These are phyloP conservation scores for Takashimella tepidaria DNA, from an alignment of 1,284 basidiomycete genomes.

Conservation along the genomic window DNA sequence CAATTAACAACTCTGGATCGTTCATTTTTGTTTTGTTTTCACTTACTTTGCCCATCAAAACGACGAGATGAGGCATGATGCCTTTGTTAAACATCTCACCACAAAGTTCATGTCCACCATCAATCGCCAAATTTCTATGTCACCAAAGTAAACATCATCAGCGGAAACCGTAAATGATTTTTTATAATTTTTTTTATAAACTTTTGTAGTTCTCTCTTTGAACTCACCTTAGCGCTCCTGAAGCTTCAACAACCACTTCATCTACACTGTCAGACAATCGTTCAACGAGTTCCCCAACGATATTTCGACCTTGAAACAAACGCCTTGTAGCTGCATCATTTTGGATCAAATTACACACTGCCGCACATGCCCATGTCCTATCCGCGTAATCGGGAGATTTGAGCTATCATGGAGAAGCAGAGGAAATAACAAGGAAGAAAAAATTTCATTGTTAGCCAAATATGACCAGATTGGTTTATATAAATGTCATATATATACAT, in stretches of 20 bases:
- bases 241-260: constrained; percentile 78
- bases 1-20: not conserved
- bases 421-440: not conserved
- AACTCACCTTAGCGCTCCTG: constrained; percentile 68
- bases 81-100: constrained; percentile 97
- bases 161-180: too few relatives aligned
- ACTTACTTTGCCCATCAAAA: constrained; percentile 41
- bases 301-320: constrained; percentile 80
- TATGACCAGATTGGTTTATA: too few relatives aligned
- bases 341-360: constrained; percentile 82
- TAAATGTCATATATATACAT: too few relatives aligned
- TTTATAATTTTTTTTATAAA: too few relatives aligned
- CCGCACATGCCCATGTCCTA: constrained; percentile 87
- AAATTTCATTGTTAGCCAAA: too few relatives aligned
- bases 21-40: not conserved
- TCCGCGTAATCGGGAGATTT: constrained; percentile 63
- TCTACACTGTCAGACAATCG: constrained; percentile 76
- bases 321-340: constrained; percentile 80
- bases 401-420: too few relatives aligned
- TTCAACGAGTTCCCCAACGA: constrained; percentile 78
- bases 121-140: constrained; percentile 85
- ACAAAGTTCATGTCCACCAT: constrained; percentile 87
- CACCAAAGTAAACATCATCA: too few relatives aligned
- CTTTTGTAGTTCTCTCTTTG: too few relatives aligned
- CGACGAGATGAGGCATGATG: constrained; percentile 58